These are phyloP conservation scores for Chrysoporthe puriensis DNA, from an alignment of 2,329 filamentous ascomycete species.

Conservation along the genomic window DNA sequence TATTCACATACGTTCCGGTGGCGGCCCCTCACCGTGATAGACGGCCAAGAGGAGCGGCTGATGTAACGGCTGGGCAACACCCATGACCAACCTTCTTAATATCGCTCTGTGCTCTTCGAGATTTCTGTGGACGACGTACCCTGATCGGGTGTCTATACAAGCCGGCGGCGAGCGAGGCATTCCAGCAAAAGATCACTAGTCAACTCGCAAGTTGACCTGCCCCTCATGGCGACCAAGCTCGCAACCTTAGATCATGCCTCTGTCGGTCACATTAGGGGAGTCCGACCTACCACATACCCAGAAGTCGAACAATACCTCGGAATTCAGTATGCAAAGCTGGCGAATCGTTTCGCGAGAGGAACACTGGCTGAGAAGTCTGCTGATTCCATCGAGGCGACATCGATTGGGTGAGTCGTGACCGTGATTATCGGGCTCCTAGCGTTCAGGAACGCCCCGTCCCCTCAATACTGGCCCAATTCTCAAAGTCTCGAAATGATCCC, in stretches of 20 bases:
- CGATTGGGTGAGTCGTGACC: conserved; percentile 38
- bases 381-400: conserved; percentile 37
- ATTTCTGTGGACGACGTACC: neutral
- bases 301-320: conserved; percentile 33
- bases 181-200: neutral
- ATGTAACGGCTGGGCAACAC: neutral
- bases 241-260: conserved; percentile 16
- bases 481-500: too few species aligned
- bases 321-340: conserved; percentile 32
- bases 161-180: too few species aligned
- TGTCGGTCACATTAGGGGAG: conserved; percentile 17
- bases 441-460: neutral
- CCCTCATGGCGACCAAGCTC: conserved; percentile 9
- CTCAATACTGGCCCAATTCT: too few species aligned
- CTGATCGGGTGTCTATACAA: too few species aligned
- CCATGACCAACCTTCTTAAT: neutral
- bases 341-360: conserved; percentile 30
- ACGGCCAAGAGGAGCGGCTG: neutral
- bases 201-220: neutral
- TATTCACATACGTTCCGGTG: neutral
- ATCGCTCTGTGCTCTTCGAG: neutral
- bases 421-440: neutral
- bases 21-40: neutral
- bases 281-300: conserved; percentile 11
- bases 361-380: conserved; percentile 23